Evolutionary conservation across 1,284 basidiomycete species (phyloP).

Genomic region (Vanrija humicola): DNA sequence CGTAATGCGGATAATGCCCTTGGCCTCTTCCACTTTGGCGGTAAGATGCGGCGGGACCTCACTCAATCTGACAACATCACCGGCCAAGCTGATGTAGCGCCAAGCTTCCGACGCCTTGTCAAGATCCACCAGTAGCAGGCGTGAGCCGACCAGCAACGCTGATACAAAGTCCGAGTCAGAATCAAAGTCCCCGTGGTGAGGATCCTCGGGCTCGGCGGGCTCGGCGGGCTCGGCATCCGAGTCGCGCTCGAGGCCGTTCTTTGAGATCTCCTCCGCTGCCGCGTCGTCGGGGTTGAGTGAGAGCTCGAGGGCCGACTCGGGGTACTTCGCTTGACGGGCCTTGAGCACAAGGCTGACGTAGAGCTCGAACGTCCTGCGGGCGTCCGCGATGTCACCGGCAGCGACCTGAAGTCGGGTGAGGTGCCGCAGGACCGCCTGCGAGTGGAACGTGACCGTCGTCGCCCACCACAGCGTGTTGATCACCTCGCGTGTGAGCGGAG

Average conservation of each 20-base stretch:
- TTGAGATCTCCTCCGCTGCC: conserved; percentile 6
- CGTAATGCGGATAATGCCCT: conserved; percentile 47
- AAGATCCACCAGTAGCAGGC: conserved; percentile 61
- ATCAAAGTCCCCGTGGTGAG: conserved; percentile 30
- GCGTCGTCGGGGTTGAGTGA: conserved; percentile 33
- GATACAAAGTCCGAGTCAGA: conserved; percentile 71
- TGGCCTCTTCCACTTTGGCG: conserved; percentile 41
- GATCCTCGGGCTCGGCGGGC: conserved; percentile 14
- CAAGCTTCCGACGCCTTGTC: conserved; percentile 45
- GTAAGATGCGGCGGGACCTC: conserved; percentile 10
- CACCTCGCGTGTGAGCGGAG: conserved; percentile 16
- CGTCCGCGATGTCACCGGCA: conserved; percentile 62
- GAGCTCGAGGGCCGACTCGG: conserved; percentile 47
- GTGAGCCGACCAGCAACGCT: conserved; percentile 65
- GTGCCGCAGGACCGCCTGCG: conserved; percentile 73
- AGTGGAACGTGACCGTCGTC: conserved; percentile 85
- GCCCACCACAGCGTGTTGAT: conserved; percentile 81
- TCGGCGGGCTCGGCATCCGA: conserved; percentile 31
- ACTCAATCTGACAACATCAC: conserved; percentile 32
- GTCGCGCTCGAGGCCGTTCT: conserved; percentile 19
- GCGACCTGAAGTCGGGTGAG: conserved; percentile 68
- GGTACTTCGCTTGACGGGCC: conserved; percentile 60
- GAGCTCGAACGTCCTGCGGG: conserved; percentile 68
- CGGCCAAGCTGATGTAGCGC: conserved; percentile 42
- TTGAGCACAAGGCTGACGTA: conserved; percentile 83